These are phyloP conservation scores for Wolfiporia cocos DNA, from an alignment of 1,284 basidiomycete genomes.

Conservation along the genomic window DNA sequence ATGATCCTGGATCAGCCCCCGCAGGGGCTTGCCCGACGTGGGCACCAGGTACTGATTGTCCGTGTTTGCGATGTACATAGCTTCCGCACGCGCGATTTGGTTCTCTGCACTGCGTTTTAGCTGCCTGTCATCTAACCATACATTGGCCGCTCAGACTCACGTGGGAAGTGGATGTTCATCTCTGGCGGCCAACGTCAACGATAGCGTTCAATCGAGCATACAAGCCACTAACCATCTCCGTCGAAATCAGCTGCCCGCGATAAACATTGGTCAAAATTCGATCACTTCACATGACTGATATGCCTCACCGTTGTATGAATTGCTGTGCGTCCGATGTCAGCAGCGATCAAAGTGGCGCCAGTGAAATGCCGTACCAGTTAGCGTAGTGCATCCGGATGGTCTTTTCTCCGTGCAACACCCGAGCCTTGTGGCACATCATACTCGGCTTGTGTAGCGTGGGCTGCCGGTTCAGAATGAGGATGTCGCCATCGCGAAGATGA, in stretches of 20 bases:
- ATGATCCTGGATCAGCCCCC: constrained; percentile 98
- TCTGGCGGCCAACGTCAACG: constrained; percentile 40
- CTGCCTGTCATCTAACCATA: no score
- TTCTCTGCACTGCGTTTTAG: constrained; percentile 52
- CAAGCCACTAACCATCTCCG: constrained; percentile 72
- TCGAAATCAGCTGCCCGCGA: constrained; percentile 86
- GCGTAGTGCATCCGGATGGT: constrained; percentile 99
- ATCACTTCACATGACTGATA: constrained; percentile 4
- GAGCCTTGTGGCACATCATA: constrained; percentile 99
- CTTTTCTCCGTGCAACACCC: constrained; percentile 92
- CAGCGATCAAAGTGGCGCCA: neutral
- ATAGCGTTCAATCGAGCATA: constrained; percentile 11
- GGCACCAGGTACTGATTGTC: constrained; percentile 99
- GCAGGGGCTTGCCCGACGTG: constrained; percentile 95
- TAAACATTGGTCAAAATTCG: constrained; percentile 13
- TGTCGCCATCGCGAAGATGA: constrained; percentile 93
- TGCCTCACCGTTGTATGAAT: constrained; percentile 88
- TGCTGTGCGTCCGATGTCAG: constrained; percentile 61
- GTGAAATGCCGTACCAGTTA: constrained; percentile 69
- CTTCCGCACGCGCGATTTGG: constrained; percentile 90
- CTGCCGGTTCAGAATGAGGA: constrained; percentile 96
- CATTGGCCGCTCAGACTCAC: no score
- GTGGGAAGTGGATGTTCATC: constrained; percentile 99
- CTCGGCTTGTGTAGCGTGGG: constrained; percentile 99
- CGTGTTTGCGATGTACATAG: constrained; percentile 93